Conservation (phyloP, 1,284 basidiomycete species). For the Prillingera fragicola region DNA sequence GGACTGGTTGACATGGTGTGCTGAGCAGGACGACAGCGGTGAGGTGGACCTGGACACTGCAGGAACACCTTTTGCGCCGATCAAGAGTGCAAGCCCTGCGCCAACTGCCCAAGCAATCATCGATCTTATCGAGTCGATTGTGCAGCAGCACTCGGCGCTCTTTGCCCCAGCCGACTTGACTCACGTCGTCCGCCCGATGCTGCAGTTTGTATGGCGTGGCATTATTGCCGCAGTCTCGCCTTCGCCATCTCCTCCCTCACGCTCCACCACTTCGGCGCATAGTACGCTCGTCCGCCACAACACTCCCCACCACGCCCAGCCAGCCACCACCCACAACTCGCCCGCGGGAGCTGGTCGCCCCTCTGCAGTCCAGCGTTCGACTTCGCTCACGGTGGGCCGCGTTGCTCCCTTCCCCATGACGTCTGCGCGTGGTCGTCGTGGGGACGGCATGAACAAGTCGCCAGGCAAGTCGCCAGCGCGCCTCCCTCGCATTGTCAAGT, state of each 20-base stretch:
- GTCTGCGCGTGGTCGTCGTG: background rate
- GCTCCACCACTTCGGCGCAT: background rate
- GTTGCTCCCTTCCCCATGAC: conserved; percentile 12
- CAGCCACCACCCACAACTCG: conserved; percentile 11
- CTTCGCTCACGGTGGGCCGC: conserved; percentile 12
- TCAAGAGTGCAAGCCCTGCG: conserved; percentile 23
- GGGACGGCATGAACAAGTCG: no score
- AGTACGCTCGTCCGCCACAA: no score
- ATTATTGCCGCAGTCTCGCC: conserved; percentile 16
- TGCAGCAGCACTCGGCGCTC: conserved; percentile 34
- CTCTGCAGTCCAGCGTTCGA: conserved; percentile 6
- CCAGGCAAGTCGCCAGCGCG: conserved; percentile 12
- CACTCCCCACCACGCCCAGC: no score
- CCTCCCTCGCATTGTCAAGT: conserved; percentile 8
- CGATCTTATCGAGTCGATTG: conserved; percentile 31
- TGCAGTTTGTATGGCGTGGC: conserved; percentile 33
- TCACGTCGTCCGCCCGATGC: conserved; percentile 32
- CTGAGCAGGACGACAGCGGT: conserved; percentile 9
- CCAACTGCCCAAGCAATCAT: conserved; percentile 30
- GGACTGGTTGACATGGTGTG: conserved; percentile 36
- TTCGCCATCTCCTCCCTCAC: background rate
- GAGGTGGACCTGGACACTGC: background rate
- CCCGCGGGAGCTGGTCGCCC: conserved; percentile 3
- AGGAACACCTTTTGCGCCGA: conserved; percentile 23
- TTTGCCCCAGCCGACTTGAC: conserved; percentile 37